Evolutionary conservation across 768 basidiomycete species (phyloP).

Genomic region (Lactarius akahatsu): DNA sequence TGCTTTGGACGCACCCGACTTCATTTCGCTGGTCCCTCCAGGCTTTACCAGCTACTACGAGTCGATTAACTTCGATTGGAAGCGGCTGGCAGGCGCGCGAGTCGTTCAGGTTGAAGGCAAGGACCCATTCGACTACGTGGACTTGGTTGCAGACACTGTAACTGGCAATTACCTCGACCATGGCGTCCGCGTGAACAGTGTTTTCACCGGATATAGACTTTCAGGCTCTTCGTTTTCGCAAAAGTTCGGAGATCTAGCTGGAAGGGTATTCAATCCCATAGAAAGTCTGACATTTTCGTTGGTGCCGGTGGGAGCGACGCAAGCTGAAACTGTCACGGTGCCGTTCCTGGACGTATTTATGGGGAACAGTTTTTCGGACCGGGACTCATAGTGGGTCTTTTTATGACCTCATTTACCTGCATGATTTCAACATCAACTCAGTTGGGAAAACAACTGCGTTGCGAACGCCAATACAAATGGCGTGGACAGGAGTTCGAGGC

Average conservation of each 20-base stretch:
- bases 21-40: constrained; percentile 9
- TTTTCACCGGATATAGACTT: constrained; percentile 57
- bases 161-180: constrained; percentile 66
- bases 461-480: constrained; percentile 53
- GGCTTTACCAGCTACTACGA: constrained; percentile 19
- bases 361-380: constrained; percentile 52
- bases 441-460: constrained; percentile 62
- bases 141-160: constrained; percentile 54
- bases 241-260: constrained; percentile 56
- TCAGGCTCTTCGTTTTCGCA: constrained; percentile 50
- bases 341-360: constrained; percentile 53
- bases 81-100: constrained; percentile 59
- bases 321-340: constrained; percentile 50
- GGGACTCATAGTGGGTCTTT: constrained; percentile 49
- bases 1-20: constrained; percentile 22
- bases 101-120: constrained; percentile 55
- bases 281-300: constrained; percentile 50
- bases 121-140: constrained; percentile 55
- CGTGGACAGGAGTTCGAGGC: constrained; percentile 40
- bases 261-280: constrained; percentile 49
- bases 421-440: constrained; percentile 31
- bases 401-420: background rate
- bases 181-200: constrained; percentile 62
- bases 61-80: constrained; percentile 38
- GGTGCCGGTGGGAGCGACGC: constrained; percentile 47